Percentiles rank a stretch among this genome's conserved stretches.
These are phyloP conservation scores for Leptographium flavum DNA, from an alignment of 2,329 filamentous ascomycete species.

Conservation along the genomic window DNA sequence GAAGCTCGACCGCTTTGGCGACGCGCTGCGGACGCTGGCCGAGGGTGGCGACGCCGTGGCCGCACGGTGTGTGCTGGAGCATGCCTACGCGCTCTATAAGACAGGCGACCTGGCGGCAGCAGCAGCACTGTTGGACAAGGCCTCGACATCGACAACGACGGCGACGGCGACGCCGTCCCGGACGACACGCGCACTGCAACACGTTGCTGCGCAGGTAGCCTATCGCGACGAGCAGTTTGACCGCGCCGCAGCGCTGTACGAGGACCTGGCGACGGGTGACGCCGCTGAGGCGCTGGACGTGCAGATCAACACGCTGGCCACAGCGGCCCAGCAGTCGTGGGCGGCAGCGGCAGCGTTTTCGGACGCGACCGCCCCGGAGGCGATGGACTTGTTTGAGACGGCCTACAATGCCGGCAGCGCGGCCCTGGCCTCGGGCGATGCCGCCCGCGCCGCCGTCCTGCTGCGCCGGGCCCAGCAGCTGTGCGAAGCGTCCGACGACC, in stretches of 20 bases:
- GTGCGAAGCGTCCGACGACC: constrained; percentile 59
- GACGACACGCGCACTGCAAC: constrained; percentile 23
- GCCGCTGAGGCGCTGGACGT: constrained; percentile 58
- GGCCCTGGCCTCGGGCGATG: constrained; percentile 54
- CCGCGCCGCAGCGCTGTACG: constrained; percentile 50
- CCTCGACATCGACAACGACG: neutral
- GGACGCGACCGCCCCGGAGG: constrained; percentile 34
- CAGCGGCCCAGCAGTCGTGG: constrained; percentile 62
- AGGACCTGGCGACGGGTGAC: constrained; percentile 34
- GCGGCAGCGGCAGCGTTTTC: constrained; percentile 39
- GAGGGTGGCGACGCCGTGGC: constrained; percentile 48
- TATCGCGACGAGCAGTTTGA: constrained; percentile 65
- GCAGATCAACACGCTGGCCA: constrained; percentile 60
- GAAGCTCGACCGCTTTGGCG: constrained; percentile 70
- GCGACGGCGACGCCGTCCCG: neutral
- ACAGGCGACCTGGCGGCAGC: constrained; percentile 55
- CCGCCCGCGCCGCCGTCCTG: constrained; percentile 48
- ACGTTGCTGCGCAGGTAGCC: constrained; percentile 51
- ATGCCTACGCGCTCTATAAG: constrained; percentile 76
- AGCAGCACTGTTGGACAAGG: constrained; percentile 25
- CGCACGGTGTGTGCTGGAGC: constrained; percentile 49
- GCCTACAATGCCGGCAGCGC: constrained; percentile 69
- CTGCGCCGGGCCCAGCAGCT: constrained; percentile 56
- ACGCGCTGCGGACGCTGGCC: constrained; percentile 56
- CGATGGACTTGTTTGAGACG: constrained; percentile 65